Percentiles rank a stretch among this genome's conserved stretches.
Conservation (phyloP, 2,329 filamentous ascomycete species). For the Aspergillus sp. region DNA sequence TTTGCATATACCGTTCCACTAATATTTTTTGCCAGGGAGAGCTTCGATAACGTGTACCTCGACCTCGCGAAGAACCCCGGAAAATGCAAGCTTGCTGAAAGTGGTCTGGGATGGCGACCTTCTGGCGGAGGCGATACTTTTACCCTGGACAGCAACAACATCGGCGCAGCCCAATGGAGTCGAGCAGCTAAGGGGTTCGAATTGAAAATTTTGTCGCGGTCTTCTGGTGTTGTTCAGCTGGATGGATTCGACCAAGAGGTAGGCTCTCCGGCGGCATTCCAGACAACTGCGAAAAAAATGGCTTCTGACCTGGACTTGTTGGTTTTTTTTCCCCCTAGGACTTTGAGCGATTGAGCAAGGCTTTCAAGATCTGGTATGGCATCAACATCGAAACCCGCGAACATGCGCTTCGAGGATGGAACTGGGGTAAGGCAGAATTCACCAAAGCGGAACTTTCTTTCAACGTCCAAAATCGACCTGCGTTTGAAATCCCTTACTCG, state of each 20-base stretch:
- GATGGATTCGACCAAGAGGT: slow-evolving; percentile 91
- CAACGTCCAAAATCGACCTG: slow-evolving; percentile 93
- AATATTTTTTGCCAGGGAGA: slow-evolving; percentile 57
- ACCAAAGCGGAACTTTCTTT: slow-evolving; percentile 91
- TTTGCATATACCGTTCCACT: not conserved
- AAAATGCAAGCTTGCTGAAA: slow-evolving; percentile 92
- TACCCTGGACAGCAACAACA: slow-evolving; percentile 82
- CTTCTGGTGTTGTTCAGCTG: slow-evolving; percentile 81
- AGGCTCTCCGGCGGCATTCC: slow-evolving; percentile 6
- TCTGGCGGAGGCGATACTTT: slow-evolving; percentile 83
- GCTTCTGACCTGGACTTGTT: slow-evolving; percentile 7
- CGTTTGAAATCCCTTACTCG: slow-evolving; percentile 94
- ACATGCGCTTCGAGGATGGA: slow-evolving; percentile 94
- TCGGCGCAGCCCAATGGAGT: slow-evolving; percentile 89
- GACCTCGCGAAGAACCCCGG: slow-evolving; percentile 90
- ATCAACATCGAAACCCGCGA: slow-evolving; percentile 88
- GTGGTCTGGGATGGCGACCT: slow-evolving; percentile 92
- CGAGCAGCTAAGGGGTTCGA: slow-evolving; percentile 88
- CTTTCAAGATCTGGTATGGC: slow-evolving; percentile 98
- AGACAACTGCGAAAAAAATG: not conserved
- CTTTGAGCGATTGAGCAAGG: slow-evolving; percentile 81
- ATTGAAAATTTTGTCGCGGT: slow-evolving; percentile 82
- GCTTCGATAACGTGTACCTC: slow-evolving; percentile 94
- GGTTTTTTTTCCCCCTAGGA: slow-evolving; percentile 55
- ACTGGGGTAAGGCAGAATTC: slow-evolving; percentile 98